Conservation (phyloP, 352 stramenopile genomes). For the Pythium insidiosum region DNA sequence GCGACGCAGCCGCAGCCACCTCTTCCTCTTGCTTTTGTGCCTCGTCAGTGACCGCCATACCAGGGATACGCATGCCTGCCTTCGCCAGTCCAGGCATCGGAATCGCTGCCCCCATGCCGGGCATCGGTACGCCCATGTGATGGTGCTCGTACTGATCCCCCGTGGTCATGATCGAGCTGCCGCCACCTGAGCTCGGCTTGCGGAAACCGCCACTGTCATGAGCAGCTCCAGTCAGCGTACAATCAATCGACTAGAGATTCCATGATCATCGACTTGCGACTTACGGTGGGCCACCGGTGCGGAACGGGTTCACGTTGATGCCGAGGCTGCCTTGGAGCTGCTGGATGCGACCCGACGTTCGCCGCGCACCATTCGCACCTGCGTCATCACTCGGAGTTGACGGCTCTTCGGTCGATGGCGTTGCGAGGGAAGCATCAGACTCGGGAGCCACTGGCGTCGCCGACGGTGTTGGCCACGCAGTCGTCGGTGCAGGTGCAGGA, state of each 20-base stretch:
- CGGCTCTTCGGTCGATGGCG: slow-evolving; percentile 4
- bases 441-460: background rate
- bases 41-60: slow-evolving; percentile 31
- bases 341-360: slow-evolving; percentile 44
- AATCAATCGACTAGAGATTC: background rate
- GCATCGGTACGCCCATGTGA: slow-evolving; percentile 71
- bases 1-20: slow-evolving; percentile 15
- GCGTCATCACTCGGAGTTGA: slow-evolving; percentile 17
- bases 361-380: slow-evolving; percentile 16
- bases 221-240: background rate
- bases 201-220: slow-evolving; percentile 24
- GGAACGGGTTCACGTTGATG: slow-evolving; percentile 82
- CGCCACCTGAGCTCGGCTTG: slow-evolving; percentile 22
- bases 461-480: background rate
- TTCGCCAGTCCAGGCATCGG: slow-evolving; percentile 79
- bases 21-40: slow-evolving; percentile 13
- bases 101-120: slow-evolving; percentile 72
- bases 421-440: background rate
- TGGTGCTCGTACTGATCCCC: slow-evolving; percentile 73
- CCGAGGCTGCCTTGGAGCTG: slow-evolving; percentile 73
- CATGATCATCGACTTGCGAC: background rate
- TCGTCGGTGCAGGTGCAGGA: too few species aligned
- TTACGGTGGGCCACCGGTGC: slow-evolving; percentile 24
- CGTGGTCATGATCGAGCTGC: slow-evolving; percentile 72
- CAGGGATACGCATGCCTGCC: slow-evolving; percentile 50